phyloP scores from a whole-genome alignment of 1,284 basidiomycete species.

The Ganoderma meredithae region DNA sequence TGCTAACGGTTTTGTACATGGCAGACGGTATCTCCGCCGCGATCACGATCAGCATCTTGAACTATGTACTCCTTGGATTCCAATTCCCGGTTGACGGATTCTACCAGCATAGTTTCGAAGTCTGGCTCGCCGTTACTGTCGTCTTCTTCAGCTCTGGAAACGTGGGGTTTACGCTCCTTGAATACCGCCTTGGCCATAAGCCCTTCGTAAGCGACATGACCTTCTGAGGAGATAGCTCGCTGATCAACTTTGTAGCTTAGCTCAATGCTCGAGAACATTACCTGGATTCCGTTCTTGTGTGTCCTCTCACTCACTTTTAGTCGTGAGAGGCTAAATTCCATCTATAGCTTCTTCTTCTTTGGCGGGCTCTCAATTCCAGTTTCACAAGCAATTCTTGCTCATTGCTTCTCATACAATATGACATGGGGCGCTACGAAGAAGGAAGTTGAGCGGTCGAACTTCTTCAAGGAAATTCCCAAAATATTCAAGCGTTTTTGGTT shows the following conservation, averaged over 20 bases:
- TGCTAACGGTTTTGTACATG: conserved; percentile 9
- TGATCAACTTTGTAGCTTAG: conserved; percentile 34
- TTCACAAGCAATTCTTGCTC: conserved; percentile 55
- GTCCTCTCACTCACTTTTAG: conserved; percentile 27
- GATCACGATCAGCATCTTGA: conserved; percentile 48
- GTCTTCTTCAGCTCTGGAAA: conserved; percentile 59
- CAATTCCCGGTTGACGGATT: conserved; percentile 57
- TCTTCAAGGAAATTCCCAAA: conserved; percentile 65
- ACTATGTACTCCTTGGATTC: conserved; percentile 55
- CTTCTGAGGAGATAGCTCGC: background rate
- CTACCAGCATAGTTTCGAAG: conserved; percentile 52
- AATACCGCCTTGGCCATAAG: conserved; percentile 56
- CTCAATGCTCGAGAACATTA: conserved; percentile 50
- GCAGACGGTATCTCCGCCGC: conserved; percentile 47
- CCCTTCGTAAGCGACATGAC: conserved; percentile 34
- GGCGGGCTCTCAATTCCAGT: conserved; percentile 58
- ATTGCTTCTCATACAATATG: conserved; percentile 65
- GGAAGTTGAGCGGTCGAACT: conserved; percentile 61
- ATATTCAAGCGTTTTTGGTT: conserved; percentile 60
- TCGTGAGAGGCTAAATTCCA: conserved; percentile 17
- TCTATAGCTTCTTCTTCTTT: conserved; percentile 61
- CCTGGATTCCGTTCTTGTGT: conserved; percentile 57
- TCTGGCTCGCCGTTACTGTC: conserved; percentile 57
- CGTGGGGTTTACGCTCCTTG: conserved; percentile 53
- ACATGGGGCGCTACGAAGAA: conserved; percentile 56